A percentile compares a stretch with the other conserved stretches of the same genome.
Conservation (phyloP, 2,329 filamentous ascomycete species). For the Neoarthrinium moseri region DNA sequence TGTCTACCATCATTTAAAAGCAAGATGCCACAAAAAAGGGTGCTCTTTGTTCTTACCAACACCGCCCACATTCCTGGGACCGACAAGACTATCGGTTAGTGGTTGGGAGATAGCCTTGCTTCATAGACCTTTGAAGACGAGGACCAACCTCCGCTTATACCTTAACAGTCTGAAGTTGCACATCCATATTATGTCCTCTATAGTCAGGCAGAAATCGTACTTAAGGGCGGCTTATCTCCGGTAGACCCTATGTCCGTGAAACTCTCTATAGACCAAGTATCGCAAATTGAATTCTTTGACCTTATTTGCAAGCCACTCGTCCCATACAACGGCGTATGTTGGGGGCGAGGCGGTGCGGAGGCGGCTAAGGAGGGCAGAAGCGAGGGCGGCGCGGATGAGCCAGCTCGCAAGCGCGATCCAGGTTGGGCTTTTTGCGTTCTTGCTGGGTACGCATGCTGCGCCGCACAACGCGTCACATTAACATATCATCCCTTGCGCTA, state of each 20-base stretch:
- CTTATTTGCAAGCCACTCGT: too few relatives aligned
- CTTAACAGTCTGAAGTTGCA: constrained; percentile 60
- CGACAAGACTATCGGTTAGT: constrained; percentile 67
- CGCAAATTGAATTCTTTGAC: too few relatives aligned
- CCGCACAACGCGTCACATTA: too few relatives aligned
- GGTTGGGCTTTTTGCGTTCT: too few relatives aligned
- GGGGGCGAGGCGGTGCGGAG: too few relatives aligned
- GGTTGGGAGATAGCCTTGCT: constrained; percentile 49
- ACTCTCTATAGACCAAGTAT: constrained; percentile 52
- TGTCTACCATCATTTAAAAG: neutral
- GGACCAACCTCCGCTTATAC: neutral
- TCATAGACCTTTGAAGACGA: too few relatives aligned
- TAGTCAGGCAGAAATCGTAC: constrained; percentile 49
- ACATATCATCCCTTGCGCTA: too few relatives aligned
- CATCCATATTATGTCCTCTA: constrained; percentile 61
- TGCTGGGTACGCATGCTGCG: too few relatives aligned
- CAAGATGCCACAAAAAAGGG: constrained; percentile 37
- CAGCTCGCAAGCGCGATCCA: too few relatives aligned
- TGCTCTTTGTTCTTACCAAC: constrained; percentile 71
- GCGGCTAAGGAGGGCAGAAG: too few relatives aligned
- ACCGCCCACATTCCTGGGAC: constrained; percentile 47
- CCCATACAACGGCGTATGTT: too few relatives aligned
- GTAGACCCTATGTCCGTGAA: constrained; percentile 60
- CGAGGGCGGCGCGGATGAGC: too few relatives aligned
- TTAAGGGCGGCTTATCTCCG: constrained; percentile 59